Evolutionary conservation across 768 basidiomycete species (phyloP).

Genomic region (Pulveroboletus sp.): DNA sequence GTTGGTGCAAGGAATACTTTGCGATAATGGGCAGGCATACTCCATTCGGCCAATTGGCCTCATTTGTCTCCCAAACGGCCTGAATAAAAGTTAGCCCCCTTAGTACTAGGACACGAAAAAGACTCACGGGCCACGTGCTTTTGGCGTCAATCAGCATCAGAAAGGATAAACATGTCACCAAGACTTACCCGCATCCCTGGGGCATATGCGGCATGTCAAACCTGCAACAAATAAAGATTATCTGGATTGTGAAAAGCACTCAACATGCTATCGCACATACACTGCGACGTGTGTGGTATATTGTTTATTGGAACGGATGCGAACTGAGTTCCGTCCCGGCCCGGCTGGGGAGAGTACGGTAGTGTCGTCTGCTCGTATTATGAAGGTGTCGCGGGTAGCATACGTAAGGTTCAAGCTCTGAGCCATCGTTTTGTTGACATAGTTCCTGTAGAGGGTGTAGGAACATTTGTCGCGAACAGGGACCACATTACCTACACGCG

Average conservation of each 20-base stretch:
- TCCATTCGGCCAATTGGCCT: constrained; percentile 23
- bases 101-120: not conserved
- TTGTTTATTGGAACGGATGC: constrained; percentile 29
- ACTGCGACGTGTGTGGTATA: constrained; percentile 37
- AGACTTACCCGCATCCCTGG: constrained; percentile 31
- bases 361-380: constrained; percentile 37
- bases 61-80: constrained; percentile 30
- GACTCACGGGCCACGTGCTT: constrained; percentile 37
- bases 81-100: constrained; percentile 9
- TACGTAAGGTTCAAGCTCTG: constrained; percentile 27
- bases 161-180: not conserved
- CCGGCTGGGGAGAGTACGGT: constrained; percentile 25
- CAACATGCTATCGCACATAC: constrained; percentile 10
- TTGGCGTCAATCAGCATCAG: not conserved
- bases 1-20: not conserved
- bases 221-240: constrained; percentile 10
- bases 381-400: constrained; percentile 26
- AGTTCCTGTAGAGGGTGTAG: constrained; percentile 26
- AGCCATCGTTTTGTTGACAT: constrained; percentile 30
- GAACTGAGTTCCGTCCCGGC: constrained; percentile 36
- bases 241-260: not conserved
- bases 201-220: constrained; percentile 38
- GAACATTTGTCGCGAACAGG: not conserved
- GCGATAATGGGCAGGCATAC: constrained; percentile 12
- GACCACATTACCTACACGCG: constrained; percentile 29